These are phyloP conservation scores for Penicillium bialowiezense DNA, from an alignment of 495 filamentous ascomycete genomes.

Conservation along the genomic window DNA sequence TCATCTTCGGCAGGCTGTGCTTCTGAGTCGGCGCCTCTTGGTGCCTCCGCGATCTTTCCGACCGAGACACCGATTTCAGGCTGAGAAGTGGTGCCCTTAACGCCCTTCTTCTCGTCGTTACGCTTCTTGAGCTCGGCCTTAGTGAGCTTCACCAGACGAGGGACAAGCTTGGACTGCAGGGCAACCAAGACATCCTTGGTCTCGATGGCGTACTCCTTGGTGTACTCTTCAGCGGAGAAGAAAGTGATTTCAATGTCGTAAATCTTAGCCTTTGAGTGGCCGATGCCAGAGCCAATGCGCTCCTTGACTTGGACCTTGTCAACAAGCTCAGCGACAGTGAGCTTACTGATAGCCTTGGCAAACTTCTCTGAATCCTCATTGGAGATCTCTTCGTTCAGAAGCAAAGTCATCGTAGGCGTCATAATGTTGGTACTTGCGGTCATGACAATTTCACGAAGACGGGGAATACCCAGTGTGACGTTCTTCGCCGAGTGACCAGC, in stretches of 20 bases:
- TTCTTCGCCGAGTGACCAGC: conserved; percentile 98
- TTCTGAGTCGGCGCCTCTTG: conserved; percentile 49
- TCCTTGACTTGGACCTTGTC: conserved; percentile 81
- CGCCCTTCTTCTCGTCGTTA: conserved; percentile 58
- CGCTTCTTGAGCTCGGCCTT: conserved; percentile 79
- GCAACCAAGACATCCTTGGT: conserved; percentile 71
- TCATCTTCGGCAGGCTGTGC: conserved; percentile 68
- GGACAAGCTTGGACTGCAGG: conserved; percentile 77
- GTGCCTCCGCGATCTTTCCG: conserved; percentile 63
- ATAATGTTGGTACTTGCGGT: conserved; percentile 84
- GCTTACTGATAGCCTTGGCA: conserved; percentile 87
- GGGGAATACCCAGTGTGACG: conserved; percentile 97
- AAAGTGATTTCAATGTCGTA: conserved; percentile 80
- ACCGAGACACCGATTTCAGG: conserved; percentile 79
- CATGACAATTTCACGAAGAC: conserved; percentile 97
- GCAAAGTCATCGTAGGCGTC: conserved; percentile 89
- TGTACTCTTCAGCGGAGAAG: conserved; percentile 82
- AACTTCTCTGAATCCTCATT: conserved; percentile 71
- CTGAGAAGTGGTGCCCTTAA: conserved; percentile 60
- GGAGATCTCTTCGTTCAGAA: conserved; percentile 69
- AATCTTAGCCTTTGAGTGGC: conserved; percentile 69
- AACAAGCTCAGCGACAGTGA: conserved; percentile 81
- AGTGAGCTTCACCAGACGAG: conserved; percentile 61
- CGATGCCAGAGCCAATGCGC: conserved; percentile 63
- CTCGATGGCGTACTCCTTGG: conserved; percentile 76